Conservation (phyloP, 192 early-diverging fungal genomes). For the Linnemannia zychae region DNA sequence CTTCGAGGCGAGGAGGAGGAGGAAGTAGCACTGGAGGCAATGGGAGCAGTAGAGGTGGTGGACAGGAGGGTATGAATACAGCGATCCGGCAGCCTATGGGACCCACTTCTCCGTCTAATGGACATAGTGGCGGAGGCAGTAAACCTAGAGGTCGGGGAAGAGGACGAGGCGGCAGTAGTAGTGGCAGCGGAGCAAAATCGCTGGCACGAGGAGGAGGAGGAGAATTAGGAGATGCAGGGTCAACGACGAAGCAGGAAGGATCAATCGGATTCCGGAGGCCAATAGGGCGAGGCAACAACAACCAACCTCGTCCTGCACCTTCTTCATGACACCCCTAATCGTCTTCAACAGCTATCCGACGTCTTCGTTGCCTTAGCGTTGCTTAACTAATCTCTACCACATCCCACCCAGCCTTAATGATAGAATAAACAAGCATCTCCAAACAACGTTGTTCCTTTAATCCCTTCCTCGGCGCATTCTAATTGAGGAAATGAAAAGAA, state of each 20-base stretch:
- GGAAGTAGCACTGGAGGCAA: not conserved
- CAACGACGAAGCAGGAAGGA: not conserved
- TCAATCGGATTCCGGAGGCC: conserved; percentile 35
- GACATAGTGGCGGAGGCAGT: not conserved
- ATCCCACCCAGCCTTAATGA: too few species aligned
- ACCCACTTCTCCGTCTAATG: not conserved
- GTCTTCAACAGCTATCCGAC: not conserved
- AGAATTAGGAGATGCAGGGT: not conserved
- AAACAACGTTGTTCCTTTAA: too few species aligned
- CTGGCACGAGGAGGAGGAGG: not conserved
- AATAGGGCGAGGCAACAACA: not conserved
- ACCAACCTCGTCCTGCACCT: not conserved
- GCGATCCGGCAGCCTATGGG: conserved; percentile 45
- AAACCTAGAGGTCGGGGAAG: not conserved
- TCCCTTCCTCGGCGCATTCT: too few species aligned
- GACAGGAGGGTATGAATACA: not conserved
- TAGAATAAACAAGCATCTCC: too few species aligned
- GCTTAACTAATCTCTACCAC: too few species aligned
- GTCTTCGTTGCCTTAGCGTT: too few species aligned
- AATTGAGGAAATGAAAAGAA: too few species aligned
- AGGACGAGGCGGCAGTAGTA: not conserved
- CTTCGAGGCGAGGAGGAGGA: conserved; percentile 7
- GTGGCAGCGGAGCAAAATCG: not conserved
- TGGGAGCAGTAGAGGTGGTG: not conserved
- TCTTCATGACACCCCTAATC: not conserved